Evolutionary conservation across 2,329 filamentous ascomycete genomes (phyloP).

Genomic region (Tolypocladium nubicola): DNA sequence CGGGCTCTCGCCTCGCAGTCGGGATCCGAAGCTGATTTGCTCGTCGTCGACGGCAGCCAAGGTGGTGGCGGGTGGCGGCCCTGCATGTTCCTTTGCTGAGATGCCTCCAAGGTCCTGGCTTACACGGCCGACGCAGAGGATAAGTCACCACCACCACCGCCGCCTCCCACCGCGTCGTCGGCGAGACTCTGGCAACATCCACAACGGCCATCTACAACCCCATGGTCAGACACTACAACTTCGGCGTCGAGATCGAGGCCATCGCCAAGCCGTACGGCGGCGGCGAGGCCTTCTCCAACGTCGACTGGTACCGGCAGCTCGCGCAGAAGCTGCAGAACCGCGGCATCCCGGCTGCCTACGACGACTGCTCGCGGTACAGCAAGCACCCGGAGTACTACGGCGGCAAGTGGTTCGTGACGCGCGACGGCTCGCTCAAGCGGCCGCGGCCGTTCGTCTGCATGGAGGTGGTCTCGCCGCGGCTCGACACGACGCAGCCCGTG

Average conservation of each 20-base stretch:
- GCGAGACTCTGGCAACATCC: not conserved
- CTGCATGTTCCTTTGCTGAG: not conserved
- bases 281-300: conserved; percentile 24
- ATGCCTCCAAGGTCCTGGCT: not conserved
- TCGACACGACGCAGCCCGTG: conserved; percentile 22
- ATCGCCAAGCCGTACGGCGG: conserved; percentile 26
- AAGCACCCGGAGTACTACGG: conserved; percentile 31
- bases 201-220: too few relatives aligned
- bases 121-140: not conserved
- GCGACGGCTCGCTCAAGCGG: conserved; percentile 27
- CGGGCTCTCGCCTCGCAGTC: not conserved
- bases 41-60: not conserved
- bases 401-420: conserved; percentile 30
- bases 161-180: not conserved
- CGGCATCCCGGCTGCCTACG: conserved; percentile 24
- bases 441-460: conserved; percentile 26
- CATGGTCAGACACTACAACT: conserved; percentile 26
- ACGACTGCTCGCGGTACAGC: conserved; percentile 26
- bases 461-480: conserved; percentile 28
- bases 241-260: conserved; percentile 28
- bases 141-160: not conserved
- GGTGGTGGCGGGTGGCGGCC: not conserved
- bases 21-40: not conserved
- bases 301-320: conserved; percentile 29
- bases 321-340: conserved; percentile 27